Base-by-base conservation (phyloP, 2,329 filamentous ascomycete species). In the Fusarium sp. region DNA sequence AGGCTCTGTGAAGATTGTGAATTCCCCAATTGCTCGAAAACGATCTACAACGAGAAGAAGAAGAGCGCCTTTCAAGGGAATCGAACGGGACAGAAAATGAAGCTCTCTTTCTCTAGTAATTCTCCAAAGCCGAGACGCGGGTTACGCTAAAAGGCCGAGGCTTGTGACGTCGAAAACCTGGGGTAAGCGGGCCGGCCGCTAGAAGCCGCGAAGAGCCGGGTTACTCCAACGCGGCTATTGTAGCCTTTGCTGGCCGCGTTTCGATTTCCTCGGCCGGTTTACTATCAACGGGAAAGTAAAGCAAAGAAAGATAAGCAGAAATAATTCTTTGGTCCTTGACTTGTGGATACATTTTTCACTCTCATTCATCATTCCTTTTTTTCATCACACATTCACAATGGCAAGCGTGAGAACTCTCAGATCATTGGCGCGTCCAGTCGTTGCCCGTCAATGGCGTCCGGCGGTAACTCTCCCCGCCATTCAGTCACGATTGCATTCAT, bases 401-500 rank as follows among this genome's bases (percentile, higher is more conserved):
- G 77, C 82, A 62, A 82, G 75, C 72, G 67, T 83, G 53, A 79
- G 79, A 68, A 74, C 77, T 49, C 73, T 80, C 44, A 74, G 80
- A 75, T 71, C 77, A 42, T 68, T 83, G 57, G 75, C 71, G 18
- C 77, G 79, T 44, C 79, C 80, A 9, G 72, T 76, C 52, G 72
- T 53, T 34, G 62, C 66, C 23, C 68, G 66, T 50, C 65, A 64
- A 57, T 73, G 64, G 66, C 73, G 70, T 10, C 62, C 72, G 33
- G 67, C 74, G 58, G 57, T 67, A 54, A 72, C 81, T 62, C 72
- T 82, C 69, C 75, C 79, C 44, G 74, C 79, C 62, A 76, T 76
- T 62, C 78, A 82, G 61, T 79, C 77, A 46, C 80, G 76, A 59
- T 76, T 75, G 56, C 80, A 77, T 60, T 94, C 93, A 16, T 82